Evolutionary conservation across 805 yeast genomes (phyloP), one percentile per base, ranked within the genome.

Genomic region (Ogataea nonfermentans): DNA sequence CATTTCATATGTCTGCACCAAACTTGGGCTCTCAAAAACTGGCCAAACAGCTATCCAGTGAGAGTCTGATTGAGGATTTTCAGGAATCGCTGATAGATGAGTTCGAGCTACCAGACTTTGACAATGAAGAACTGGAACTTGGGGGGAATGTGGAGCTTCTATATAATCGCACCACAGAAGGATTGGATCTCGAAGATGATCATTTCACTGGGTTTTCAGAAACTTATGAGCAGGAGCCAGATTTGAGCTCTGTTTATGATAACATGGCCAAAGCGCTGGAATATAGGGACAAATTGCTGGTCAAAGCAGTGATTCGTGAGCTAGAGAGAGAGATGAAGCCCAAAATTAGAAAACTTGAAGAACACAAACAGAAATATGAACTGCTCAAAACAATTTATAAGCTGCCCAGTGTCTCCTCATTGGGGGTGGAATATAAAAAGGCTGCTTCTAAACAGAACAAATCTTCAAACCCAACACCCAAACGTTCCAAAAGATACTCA

Each of bases 331-430:
- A 57, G 9, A 15, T 59, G 4, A 24, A 38, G 17, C 61, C 63
- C 9, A 48, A 49, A 24, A 44, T 59, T 14, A 38, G 40, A n/a
- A 29, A 28, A 6, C 25, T 59, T 24, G 38, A 51, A 14, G 28
- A 44, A 10, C 44, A 48, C 6, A 41, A 55, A 4, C 43, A 40
- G 16, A 57, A 61, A 29, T 61, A 59, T 35, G 52, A 54, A 24
- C 29, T 48, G 4, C 29, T 53, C 17, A 58, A 55, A 36, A 32
- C 23, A 13, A 26, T 56, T 3, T 55, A 56, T 28, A 57, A 50
- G 31, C 46, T 58, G 17, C 63, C 62, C 7, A 57, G 62, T 37
- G 45, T 57, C 5, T 48, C 57, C 0, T 51, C 53, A 22, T 32
- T 58, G 23, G 46, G 46, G 16, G 43, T 38, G 14, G 46, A 47